Conservation (phyloP, 1,139 yeast genomes). For the Candida anutae region DNA sequence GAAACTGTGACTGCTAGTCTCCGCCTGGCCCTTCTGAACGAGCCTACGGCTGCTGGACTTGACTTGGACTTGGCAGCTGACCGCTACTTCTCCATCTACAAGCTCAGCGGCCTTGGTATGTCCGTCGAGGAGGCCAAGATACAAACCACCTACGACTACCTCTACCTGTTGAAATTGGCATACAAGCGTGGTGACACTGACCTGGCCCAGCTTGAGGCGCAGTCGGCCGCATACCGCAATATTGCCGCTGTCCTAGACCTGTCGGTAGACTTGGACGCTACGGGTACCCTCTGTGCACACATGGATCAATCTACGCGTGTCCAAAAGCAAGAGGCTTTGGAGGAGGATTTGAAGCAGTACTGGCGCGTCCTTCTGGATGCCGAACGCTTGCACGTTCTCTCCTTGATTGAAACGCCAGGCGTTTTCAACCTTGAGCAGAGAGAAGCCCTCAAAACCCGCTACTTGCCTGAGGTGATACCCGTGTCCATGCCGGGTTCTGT, state of each 20-base stretch:
- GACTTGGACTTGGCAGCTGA: slow-evolving; percentile 33
- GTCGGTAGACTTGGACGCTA: slow-evolving; percentile 21
- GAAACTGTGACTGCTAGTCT: slow-evolving; percentile 5
- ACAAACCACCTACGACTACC: slow-evolving; percentile 46
- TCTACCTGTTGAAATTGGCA: slow-evolving; percentile 42
- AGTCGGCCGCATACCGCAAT: slow-evolving; percentile 3
- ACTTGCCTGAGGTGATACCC: slow-evolving; percentile 30
- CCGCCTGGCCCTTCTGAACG: slow-evolving; percentile 1
- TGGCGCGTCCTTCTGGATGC: slow-evolving; percentile 16
- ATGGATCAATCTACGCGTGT: slow-evolving; percentile 13
- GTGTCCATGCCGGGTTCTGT: slow-evolving; percentile 29
- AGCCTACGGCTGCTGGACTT: slow-evolving; percentile 15
- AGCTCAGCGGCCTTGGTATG: slow-evolving; percentile 18
- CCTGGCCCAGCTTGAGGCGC: slow-evolving; percentile 18
- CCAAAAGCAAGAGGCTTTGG: slow-evolving; percentile 13
- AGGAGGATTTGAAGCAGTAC: slow-evolving; percentile 14
- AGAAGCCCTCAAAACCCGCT: slow-evolving; percentile 14
- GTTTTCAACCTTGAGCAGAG: slow-evolving; percentile 21
- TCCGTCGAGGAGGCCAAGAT: slow-evolving; percentile 46
- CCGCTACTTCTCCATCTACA: slow-evolving; percentile 43
- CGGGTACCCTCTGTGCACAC: slow-evolving; percentile 18
- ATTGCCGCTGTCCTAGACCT: slow-evolving; percentile 14
- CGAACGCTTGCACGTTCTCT: slow-evolving; percentile 17
- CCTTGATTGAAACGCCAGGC: slow-evolving; percentile 29
- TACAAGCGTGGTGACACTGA: slow-evolving; percentile 31